Conservation (phyloP, 768 basidiomycete genomes). For the Cyclocybe cylindracea region DNA sequence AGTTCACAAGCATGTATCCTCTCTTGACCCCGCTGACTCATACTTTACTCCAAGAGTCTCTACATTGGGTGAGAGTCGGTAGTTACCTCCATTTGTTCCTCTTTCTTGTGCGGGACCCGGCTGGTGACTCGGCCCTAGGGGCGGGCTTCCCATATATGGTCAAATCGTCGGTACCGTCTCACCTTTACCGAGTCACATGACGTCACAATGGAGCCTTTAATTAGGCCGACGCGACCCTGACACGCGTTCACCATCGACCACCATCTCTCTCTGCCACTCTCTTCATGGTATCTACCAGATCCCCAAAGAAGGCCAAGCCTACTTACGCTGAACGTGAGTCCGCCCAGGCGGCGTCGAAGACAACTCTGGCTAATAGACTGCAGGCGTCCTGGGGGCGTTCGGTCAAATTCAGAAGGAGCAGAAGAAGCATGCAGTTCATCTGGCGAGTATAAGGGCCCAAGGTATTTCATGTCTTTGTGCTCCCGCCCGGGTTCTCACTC, state of each 20-base stretch:
- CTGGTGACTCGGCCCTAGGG: too few relatives aligned
- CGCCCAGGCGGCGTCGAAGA: not conserved
- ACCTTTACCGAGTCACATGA: too few relatives aligned
- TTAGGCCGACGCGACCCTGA: not conserved
- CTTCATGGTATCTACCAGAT: constrained; percentile 14
- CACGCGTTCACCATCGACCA: not conserved
- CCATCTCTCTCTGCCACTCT: not conserved
- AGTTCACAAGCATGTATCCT: too few relatives aligned
- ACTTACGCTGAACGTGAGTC: constrained; percentile 25
- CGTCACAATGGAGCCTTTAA: constrained; percentile 16
- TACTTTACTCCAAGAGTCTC: too few relatives aligned
- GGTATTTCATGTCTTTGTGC: not conserved
- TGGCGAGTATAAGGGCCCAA: constrained; percentile 47
- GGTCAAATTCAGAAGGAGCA: constrained; percentile 45
- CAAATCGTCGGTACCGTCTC: too few relatives aligned
- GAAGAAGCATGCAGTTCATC: constrained; percentile 43
- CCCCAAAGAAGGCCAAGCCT: constrained; percentile 14
- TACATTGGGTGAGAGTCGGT: too few relatives aligned
- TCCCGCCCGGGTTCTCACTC: not conserved
- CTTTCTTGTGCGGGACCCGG: too few relatives aligned
- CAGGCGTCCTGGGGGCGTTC: constrained; percentile 50
- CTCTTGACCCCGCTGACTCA: too few relatives aligned
- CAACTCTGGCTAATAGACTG: not conserved
- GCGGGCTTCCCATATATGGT: too few relatives aligned
- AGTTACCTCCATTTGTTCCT: too few relatives aligned